phyloP scores from a whole-genome alignment of 352 stramenopile species.

The Globisporangium takayamanum region DNA sequence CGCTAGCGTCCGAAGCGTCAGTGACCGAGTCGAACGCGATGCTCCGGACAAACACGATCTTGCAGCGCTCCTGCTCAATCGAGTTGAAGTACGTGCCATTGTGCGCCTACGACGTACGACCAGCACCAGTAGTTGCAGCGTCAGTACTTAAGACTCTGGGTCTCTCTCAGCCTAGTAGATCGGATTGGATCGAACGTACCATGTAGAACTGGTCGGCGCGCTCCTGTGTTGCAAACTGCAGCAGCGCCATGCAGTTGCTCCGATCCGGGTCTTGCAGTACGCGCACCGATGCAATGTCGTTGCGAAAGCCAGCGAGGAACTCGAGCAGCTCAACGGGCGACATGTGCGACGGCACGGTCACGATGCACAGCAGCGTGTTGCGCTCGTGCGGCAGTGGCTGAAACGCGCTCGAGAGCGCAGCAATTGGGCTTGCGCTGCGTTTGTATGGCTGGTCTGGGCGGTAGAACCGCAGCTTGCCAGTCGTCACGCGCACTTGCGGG shows the following conservation, averaged over 20 bases:
- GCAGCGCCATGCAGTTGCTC: slow-evolving; percentile 81
- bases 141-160: too few relatives aligned
- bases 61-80: slow-evolving; percentile 86
- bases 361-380: slow-evolving; percentile 74
- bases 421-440: slow-evolving; percentile 4
- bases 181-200: slow-evolving; percentile 13
- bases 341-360: slow-evolving; percentile 83
- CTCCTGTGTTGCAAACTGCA: slow-evolving; percentile 77
- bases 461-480: slow-evolving; percentile 79
- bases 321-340: slow-evolving; percentile 80
- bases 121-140: too few relatives aligned
- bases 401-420: slow-evolving; percentile 8
- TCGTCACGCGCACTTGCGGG: slow-evolving; percentile 68
- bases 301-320: slow-evolving; percentile 69
- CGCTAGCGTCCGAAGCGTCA: slow-evolving; percentile 11
- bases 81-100: slow-evolving; percentile 91
- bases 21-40: slow-evolving; percentile 76
- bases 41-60: slow-evolving; percentile 86
- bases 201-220: slow-evolving; percentile 79
- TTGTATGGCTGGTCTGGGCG: slow-evolving; percentile 54
- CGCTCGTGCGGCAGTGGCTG: slow-evolving; percentile 55
- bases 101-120: slow-evolving; percentile 36
- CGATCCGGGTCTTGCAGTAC: slow-evolving; percentile 78
- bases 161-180: background rate
- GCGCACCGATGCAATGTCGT: slow-evolving; percentile 68